These are phyloP conservation scores for Calonectria naviculata DNA, from an alignment of 2,329 filamentous ascomycete genomes.

Conservation along the genomic window DNA sequence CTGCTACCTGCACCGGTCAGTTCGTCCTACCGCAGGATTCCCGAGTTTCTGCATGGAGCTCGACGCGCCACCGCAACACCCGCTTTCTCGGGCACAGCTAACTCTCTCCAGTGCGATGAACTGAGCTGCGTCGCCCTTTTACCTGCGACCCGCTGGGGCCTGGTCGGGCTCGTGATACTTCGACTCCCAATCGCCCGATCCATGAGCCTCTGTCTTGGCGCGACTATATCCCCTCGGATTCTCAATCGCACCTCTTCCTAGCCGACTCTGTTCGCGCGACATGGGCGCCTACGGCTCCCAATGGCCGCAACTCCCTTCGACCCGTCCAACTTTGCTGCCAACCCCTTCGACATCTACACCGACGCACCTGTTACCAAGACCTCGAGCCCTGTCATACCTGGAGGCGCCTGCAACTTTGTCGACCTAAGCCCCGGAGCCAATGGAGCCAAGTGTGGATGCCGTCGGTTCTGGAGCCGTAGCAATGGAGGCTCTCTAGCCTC, in stretches of 20 bases:
- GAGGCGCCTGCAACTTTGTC: conserved; percentile 68
- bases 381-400: conserved; percentile 53
- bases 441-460: conserved; percentile 67
- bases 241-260: conserved; percentile 15
- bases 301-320: conserved; percentile 66
- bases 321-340: conserved; percentile 52
- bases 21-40: conserved; percentile 25
- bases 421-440: conserved; percentile 63
- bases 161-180: conserved; percentile 45
- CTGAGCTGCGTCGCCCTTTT: conserved; percentile 44
- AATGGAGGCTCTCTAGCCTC: conserved; percentile 45
- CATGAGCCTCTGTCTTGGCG: conserved; percentile 10
- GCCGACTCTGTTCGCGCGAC: conserved; percentile 34
- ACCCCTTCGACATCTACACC: conserved; percentile 67
- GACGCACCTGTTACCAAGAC: conserved; percentile 52
- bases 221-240: not conserved
- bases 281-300: conserved; percentile 46
- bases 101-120: conserved; percentile 46
- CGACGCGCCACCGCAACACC: conserved; percentile 20
- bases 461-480: conserved; percentile 68
- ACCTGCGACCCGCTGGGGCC: conserved; percentile 49
- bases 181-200: conserved; percentile 20
- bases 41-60: conserved; percentile 23
- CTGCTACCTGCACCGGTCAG: conserved; percentile 33
- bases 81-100: conserved; percentile 23